These are phyloP conservation scores for Globisporangium rhizosaccharum DNA, from an alignment of 352 stramenopile species.

Conservation along the genomic window DNA sequence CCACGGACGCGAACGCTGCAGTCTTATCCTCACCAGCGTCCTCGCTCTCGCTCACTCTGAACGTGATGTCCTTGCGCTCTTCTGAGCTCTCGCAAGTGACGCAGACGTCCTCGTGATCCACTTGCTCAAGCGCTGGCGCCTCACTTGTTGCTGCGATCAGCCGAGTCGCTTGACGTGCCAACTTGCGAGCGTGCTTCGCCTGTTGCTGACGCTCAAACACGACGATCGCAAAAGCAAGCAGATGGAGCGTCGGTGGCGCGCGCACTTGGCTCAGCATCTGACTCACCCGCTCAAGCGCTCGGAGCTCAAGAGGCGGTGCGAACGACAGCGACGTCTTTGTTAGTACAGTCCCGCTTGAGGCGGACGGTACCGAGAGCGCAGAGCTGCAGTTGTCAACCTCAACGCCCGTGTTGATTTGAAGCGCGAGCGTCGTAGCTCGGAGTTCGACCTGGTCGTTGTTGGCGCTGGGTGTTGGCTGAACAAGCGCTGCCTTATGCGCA, in stretches of 20 bases:
- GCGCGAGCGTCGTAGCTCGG: background rate
- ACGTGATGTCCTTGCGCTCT: no score
- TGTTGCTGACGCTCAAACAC: slow-evolving; percentile 1
- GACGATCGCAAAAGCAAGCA: slow-evolving; percentile 2
- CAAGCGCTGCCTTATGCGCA: background rate
- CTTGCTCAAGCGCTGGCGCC: background rate
- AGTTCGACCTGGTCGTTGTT: background rate
- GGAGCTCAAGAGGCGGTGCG: background rate
- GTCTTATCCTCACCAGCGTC: no score
- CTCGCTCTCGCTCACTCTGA: no score
- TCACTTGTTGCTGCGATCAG: background rate
- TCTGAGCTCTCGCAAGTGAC: no score
- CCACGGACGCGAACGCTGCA: no score
- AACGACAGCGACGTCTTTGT: background rate
- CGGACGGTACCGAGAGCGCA: no score
- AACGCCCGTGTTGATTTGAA: background rate
- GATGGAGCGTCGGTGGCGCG: background rate
- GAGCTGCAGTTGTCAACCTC: no score
- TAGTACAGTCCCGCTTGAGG: background rate
- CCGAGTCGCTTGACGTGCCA: background rate
- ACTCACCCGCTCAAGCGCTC: background rate
- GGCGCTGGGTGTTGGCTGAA: background rate
- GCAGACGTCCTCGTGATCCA: background rate
- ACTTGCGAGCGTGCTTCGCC: background rate
- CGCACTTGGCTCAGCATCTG: background rate